phyloP scores from a whole-genome alignment of 257 asterid genomes.

The Ocimum tenuiflorum region DNA sequence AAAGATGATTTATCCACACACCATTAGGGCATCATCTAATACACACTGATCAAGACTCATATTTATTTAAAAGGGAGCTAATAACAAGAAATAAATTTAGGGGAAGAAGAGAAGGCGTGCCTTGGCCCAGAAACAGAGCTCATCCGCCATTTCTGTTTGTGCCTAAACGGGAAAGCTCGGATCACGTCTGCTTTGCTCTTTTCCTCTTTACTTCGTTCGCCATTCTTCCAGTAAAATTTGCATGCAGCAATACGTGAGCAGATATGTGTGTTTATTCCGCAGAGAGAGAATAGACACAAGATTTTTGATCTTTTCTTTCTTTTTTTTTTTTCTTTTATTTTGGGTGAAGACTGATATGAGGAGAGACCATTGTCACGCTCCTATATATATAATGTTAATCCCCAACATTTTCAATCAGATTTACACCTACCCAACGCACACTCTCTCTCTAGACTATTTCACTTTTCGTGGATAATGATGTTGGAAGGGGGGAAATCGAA shows the following conservation, averaged over 20 bases:
- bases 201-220: slow-evolving; percentile 38
- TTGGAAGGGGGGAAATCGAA: slow-evolving; percentile 15
- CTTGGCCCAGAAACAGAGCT: slow-evolving; percentile 57
- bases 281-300: background rate
- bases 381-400: background rate
- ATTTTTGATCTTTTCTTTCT: background rate
- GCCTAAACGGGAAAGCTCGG: slow-evolving; percentile 32
- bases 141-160: slow-evolving; percentile 55
- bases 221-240: slow-evolving; percentile 8
- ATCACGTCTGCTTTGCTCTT: slow-evolving; percentile 40
- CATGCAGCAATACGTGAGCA: slow-evolving; percentile 33
- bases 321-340: slow-evolving; percentile 7
- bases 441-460: slow-evolving; percentile 1
- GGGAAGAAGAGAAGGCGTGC: slow-evolving; percentile 22
- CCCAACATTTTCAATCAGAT: slow-evolving; percentile 31
- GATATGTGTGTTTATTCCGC: slow-evolving; percentile 2
- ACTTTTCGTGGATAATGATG: slow-evolving; percentile 7
- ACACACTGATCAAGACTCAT: background rate
- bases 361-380: slow-evolving; percentile 28
- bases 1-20: background rate
- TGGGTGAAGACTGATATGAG: slow-evolving; percentile 32
- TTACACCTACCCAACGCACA: slow-evolving; percentile 18
- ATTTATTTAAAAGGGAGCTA: slow-evolving; percentile 7
- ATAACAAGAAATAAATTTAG: background rate
- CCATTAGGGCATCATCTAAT: slow-evolving; percentile 13